Evolutionary conservation across 1,284 basidiomycete genomes (phyloP).

Genomic region (Trametes versicolor): DNA sequence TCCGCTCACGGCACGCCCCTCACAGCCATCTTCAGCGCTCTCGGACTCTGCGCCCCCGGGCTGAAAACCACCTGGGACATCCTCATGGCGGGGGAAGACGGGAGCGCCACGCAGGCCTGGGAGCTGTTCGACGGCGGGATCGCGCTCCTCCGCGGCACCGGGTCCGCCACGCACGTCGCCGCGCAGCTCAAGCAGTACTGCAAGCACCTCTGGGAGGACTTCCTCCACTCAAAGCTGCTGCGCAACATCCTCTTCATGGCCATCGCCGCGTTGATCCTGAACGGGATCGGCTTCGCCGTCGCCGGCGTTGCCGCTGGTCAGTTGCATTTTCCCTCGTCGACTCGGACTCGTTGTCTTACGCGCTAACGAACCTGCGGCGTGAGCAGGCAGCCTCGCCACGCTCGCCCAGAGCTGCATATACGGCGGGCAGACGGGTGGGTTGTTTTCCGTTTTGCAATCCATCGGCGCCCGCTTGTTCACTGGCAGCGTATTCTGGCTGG

Average conservation of each 20-base stretch:
- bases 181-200: not conserved
- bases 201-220: not conserved
- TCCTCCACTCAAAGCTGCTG: not conserved
- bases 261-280: not conserved
- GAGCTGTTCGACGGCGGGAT: not conserved
- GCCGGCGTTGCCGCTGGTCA: not conserved
- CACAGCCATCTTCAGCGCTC: no score
- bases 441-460: constrained; percentile 21
- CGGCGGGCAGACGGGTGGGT: constrained; percentile 18
- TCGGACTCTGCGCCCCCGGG: no score
- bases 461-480: constrained; percentile 2
- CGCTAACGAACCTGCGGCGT: no score
- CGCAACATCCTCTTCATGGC: not conserved
- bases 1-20: no score
- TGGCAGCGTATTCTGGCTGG: not conserved
- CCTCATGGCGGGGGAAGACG: no score
- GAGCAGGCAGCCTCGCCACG: not conserved
- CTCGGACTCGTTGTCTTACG: no score
- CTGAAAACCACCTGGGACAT: not conserved
- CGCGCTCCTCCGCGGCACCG: not conserved
- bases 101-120: not conserved
- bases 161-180: not conserved
- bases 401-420: constrained; percentile 14
- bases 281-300: not conserved
- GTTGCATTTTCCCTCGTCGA: not conserved